These are phyloP conservation scores for Leccinum subspadiceum DNA, from an alignment of 1,284 basidiomycete species.

Conservation along the genomic window DNA sequence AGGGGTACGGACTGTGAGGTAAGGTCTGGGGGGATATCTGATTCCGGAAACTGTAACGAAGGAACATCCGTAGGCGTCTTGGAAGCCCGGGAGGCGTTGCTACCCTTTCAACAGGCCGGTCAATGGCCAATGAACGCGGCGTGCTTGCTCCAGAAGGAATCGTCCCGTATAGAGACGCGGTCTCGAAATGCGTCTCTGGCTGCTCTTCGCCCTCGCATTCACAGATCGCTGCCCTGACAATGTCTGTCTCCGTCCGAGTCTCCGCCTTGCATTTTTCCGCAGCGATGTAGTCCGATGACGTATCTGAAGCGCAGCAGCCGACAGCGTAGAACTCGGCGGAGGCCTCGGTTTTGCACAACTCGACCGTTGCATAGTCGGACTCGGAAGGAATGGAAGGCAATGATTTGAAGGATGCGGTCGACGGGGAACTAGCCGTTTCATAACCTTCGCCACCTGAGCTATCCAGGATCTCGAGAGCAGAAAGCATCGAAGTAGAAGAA, in stretches of 20 bases:
- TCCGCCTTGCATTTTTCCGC: slow-evolving; percentile 45
- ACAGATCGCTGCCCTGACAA: slow-evolving; percentile 50
- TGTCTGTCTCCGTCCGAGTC: slow-evolving; percentile 43
- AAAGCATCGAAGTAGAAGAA: slow-evolving; percentile 27
- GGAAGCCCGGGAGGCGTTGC: slow-evolving; percentile 27
- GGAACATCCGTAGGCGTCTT: slow-evolving; percentile 30
- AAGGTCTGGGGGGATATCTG: slow-evolving; percentile 22
- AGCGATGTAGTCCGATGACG: slow-evolving; percentile 43
- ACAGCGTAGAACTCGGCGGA: slow-evolving; percentile 53
- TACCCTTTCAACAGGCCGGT: slow-evolving; percentile 23
- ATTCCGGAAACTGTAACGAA: slow-evolving; percentile 33
- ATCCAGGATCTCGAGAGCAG: slow-evolving; percentile 32
- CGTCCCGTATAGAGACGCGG: slow-evolving; percentile 45
- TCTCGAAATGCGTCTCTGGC: slow-evolving; percentile 52
- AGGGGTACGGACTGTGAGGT: slow-evolving; percentile 41
- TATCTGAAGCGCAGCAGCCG: slow-evolving; percentile 33
- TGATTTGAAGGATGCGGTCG: slow-evolving; percentile 43
- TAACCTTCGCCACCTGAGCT: slow-evolving; percentile 35
- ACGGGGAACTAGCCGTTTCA: slow-evolving; percentile 37
- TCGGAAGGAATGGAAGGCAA: slow-evolving; percentile 53
- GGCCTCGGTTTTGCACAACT: slow-evolving; percentile 41
- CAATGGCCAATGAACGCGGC: slow-evolving; percentile 34
- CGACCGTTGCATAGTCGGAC: slow-evolving; percentile 51
- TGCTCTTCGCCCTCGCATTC: slow-evolving; percentile 36
- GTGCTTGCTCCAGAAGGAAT: slow-evolving; percentile 42